Conservation (phyloP, 2,329 filamentous ascomycete genomes). For the Colletotrichum higginsianum region DNA sequence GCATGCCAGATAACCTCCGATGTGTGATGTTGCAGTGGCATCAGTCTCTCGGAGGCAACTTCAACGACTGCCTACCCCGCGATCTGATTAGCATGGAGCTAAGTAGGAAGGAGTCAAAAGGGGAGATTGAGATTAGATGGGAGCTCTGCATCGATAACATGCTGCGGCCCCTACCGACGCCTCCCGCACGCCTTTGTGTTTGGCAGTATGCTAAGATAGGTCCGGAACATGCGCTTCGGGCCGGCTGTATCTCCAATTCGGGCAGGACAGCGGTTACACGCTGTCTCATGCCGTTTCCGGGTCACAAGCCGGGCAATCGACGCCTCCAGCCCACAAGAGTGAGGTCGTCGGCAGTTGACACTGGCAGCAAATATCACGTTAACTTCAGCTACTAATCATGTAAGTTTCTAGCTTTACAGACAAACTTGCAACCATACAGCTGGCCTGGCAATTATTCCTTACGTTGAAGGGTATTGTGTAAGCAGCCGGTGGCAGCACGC, state of each 20-base stretch:
- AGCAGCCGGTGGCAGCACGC: background rate
- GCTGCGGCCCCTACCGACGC: conserved; percentile 3
- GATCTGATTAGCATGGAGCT: background rate
- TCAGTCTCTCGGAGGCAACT: conserved; percentile 4
- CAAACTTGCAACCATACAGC: background rate
- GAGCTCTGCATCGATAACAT: conserved; percentile 9
- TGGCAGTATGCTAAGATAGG: conserved; percentile 18
- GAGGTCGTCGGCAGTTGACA: background rate
- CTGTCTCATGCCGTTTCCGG: background rate
- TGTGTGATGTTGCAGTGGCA: conserved; percentile 14
- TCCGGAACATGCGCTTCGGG: conserved; percentile 6
- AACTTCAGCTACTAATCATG: background rate
- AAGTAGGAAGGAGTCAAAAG: conserved; percentile 37
- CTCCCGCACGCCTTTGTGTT: background rate
- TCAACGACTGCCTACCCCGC: background rate
- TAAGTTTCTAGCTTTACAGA: background rate
- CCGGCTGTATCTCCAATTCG: conserved; percentile 30
- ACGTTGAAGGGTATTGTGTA: background rate
- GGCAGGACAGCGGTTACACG: conserved; percentile 25
- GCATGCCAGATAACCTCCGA: conserved; percentile 12
- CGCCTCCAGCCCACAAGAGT: conserved; percentile 4
- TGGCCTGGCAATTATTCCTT: background rate
- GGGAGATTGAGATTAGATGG: background rate
- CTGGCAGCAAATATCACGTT: background rate
- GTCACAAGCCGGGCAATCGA: conserved; percentile 9